phyloP scores from a whole-genome alignment of 2,329 filamentous ascomycete species.

The Escovopsis weberi region DNA sequence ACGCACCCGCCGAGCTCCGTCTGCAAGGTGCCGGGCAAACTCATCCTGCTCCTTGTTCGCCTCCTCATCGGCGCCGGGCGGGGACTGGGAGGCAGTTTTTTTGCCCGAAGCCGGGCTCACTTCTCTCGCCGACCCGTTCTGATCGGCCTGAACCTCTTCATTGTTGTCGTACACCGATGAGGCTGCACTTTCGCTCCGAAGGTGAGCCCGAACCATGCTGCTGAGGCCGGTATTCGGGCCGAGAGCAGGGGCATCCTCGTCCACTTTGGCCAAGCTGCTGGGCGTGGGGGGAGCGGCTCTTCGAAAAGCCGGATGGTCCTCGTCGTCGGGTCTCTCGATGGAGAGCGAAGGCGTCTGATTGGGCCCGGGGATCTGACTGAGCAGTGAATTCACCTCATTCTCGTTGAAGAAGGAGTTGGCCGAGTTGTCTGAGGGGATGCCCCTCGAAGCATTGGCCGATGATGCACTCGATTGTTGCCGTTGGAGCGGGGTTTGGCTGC shows the following conservation, averaged over 20 bases:
- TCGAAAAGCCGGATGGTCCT: slow-evolving; percentile 40
- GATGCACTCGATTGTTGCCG: slow-evolving; percentile 18
- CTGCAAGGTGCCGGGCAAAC: slow-evolving; percentile 58
- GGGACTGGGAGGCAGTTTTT: slow-evolving; percentile 1
- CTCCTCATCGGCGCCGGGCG: slow-evolving; percentile 2
- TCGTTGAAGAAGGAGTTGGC: slow-evolving; percentile 30
- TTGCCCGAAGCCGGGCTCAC: background rate
- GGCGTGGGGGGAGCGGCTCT: slow-evolving; percentile 30
- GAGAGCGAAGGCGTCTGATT: slow-evolving; percentile 20
- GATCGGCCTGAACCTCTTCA: slow-evolving; percentile 11
- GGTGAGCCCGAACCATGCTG: slow-evolving; percentile 70
- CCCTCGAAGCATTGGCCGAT: slow-evolving; percentile 15
- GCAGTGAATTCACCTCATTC: slow-evolving; percentile 22
- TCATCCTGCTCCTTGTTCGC: slow-evolving; percentile 42
- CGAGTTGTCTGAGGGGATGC: slow-evolving; percentile 18
- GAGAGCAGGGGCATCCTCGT: slow-evolving; percentile 64
- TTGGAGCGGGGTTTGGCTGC: slow-evolving; percentile 42
- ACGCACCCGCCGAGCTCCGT: slow-evolving; percentile 54
- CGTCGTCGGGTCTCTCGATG: slow-evolving; percentile 34
- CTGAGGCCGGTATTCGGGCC: slow-evolving; percentile 57
- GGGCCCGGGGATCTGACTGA: slow-evolving; percentile 5
- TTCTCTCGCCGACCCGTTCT: background rate
- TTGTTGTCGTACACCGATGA: slow-evolving; percentile 60
- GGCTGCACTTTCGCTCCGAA: slow-evolving; percentile 64
- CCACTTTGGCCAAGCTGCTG: background rate